Conservation (phyloP, 108 stramenopile species). For the Seminavis robusta region DNA sequence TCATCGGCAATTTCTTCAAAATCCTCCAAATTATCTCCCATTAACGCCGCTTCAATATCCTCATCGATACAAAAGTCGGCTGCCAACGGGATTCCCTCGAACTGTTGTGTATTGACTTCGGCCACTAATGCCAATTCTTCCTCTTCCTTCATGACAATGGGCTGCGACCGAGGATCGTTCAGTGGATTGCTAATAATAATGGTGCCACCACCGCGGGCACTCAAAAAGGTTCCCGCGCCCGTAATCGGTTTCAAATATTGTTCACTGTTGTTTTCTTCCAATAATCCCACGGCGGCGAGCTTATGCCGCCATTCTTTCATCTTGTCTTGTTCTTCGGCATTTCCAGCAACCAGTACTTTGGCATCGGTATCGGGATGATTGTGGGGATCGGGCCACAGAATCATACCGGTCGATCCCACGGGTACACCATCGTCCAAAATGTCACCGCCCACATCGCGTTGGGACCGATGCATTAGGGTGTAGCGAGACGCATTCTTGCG, state of each 20-base stretch:
- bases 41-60: constrained; percentile 87
- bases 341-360: constrained; percentile 22
- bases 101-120: constrained; percentile 74
- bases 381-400: constrained; percentile 64
- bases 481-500: constrained; percentile 82
- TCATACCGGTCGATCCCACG: constrained; percentile 24
- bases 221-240: constrained; percentile 41
- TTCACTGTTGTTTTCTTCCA: constrained; percentile 86
- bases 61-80: constrained; percentile 90
- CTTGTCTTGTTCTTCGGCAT: neutral
- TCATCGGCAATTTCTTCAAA: constrained; percentile 95
- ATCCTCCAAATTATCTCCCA: constrained; percentile 76
- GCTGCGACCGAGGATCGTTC: constrained; percentile 35
- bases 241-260: constrained; percentile 85
- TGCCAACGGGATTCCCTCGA: constrained; percentile 83
- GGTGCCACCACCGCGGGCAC: constrained; percentile 5
- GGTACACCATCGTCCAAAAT: constrained; percentile 27
- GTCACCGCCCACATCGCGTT: constrained; percentile 79
- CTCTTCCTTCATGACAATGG: constrained; percentile 42
- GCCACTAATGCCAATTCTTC: constrained; percentile 38
- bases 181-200: constrained; percentile 23
- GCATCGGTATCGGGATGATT: constrained; percentile 45
- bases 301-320: constrained; percentile 25
- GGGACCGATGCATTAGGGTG: constrained; percentile 74
- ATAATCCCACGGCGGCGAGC: constrained; percentile 30